A percentile compares a stretch with the other conserved stretches of the same genome.
These are phyloP conservation scores for Elsinoe necatrix DNA, from an alignment of 2,329 filamentous ascomycete genomes.

Conservation along the genomic window DNA sequence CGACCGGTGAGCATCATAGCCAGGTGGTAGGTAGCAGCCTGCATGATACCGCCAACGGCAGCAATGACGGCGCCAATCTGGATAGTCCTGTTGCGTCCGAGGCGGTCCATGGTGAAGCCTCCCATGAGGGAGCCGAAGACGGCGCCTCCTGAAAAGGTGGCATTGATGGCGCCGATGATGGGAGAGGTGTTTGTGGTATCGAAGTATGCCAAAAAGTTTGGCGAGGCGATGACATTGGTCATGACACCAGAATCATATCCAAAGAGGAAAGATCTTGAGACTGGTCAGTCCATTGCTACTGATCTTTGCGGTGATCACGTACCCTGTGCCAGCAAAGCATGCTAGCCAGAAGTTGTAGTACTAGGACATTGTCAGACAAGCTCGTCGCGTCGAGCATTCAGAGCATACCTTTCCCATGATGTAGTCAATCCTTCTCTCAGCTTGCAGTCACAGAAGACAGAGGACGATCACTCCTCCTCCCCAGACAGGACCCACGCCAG, in stretches of 20 bases:
- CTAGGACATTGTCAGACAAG: background rate
- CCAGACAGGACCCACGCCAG: background rate
- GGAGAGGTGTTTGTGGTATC: constrained; percentile 42
- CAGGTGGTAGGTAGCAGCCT: constrained; percentile 48
- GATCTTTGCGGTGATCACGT: background rate
- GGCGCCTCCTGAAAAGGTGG: constrained; percentile 53
- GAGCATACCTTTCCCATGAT: constrained; percentile 16
- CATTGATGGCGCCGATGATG: constrained; percentile 55
- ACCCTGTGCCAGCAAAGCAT: constrained; percentile 25
- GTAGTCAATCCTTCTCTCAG: background rate
- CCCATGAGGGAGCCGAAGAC: constrained; percentile 48
- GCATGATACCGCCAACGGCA: constrained; percentile 50
- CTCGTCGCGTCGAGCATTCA: background rate
- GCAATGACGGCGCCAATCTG: constrained; percentile 52
- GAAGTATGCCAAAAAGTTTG: constrained; percentile 51
- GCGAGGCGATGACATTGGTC: constrained; percentile 47
- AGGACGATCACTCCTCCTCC: constrained; percentile 8
- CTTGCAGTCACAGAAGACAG: background rate
- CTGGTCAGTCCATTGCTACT: constrained; percentile 14
- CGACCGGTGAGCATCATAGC: constrained; percentile 52
- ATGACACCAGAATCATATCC: constrained; percentile 41
- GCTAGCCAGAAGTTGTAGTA: constrained; percentile 25
- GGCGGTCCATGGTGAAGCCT: constrained; percentile 52
- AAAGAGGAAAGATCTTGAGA: constrained; percentile 34
- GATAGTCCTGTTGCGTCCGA: constrained; percentile 53